Evolutionary conservation across 148 eudicot species (phyloP).

Genomic region (Rheum nobile): DNA sequence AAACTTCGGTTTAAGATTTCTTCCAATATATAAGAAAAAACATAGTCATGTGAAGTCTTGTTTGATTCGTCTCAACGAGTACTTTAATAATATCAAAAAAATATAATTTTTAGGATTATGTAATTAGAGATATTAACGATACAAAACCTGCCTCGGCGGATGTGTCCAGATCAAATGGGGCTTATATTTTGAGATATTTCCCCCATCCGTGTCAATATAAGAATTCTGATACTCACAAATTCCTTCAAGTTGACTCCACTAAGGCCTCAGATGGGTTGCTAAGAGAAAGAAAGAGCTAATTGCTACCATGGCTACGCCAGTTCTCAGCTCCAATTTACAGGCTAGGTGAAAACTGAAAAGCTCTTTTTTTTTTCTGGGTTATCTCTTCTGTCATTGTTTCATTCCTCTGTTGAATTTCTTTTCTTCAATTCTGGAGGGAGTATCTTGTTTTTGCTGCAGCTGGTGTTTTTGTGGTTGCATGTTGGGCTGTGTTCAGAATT

Average conservation of each 20-base stretch:
- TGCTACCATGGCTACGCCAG: not conserved
- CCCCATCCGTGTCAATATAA: not conserved
- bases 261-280: not conserved
- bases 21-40: too few relatives aligned
- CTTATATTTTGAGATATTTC: not conserved
- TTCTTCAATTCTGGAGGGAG: not conserved
- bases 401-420: not conserved
- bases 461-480: constrained; percentile 1
- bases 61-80: too few relatives aligned
- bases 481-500: not conserved
- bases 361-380: not conserved
- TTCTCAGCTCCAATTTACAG: not conserved
- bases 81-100: too few relatives aligned
- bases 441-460: not conserved
- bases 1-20: too few relatives aligned
- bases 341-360: not conserved
- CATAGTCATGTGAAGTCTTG: too few relatives aligned
- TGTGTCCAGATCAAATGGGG: too few relatives aligned
- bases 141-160: too few relatives aligned
- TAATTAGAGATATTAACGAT: too few relatives aligned
- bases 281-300: not conserved
- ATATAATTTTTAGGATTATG: too few relatives aligned
- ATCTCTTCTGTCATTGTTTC: not conserved
- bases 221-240: not conserved
- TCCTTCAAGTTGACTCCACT: too few relatives aligned